Base-by-base conservation (phyloP, 768 basidiomycete species). In the Rhodocollybia butyracea region DNA sequence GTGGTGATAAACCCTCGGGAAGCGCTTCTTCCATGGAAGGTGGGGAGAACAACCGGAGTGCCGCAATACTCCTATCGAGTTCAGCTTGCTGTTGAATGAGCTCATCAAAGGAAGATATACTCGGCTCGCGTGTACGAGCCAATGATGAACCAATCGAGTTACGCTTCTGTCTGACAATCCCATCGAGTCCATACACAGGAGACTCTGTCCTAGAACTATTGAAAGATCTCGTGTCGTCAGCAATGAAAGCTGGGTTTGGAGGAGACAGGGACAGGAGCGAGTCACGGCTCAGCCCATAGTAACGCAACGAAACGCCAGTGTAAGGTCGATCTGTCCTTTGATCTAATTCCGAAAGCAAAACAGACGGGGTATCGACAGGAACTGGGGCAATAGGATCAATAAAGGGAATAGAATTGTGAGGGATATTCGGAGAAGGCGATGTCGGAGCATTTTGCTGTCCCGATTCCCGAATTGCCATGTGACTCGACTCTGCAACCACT, bases 61-160 rank as follows among this genome's bases (percentile, higher is more conserved):
- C 79, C 27, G 81, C 81, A 50, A 89, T 87, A 55, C 77, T 86
- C 63, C 73, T 73, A 61, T 88, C 87, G 48, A 89, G 73, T 57
- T 88, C 84, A 2, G 66, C 76, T 64, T 86, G 85, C 62, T 86
- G 80, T 22, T 81, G 80, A 40, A 84, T 61, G 31, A 89, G 72
- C 51, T 78, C 74, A 34, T 80, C 76, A 22, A 83, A 68, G 1
- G 82, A 79, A 17, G 66, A 68, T 34, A 64, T 56, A 32, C 61
- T 64, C 19, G 64, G 66, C 42, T 66, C 64, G 8, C 57, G 63
- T 24, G 53, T 60, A 21, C 61, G 54, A 42, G 41, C 36, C 19
- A 54, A n/a, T 22, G 19, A 24, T 30, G 57, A 55, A 19, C 43
- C 47, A 32, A 26, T 26, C 8, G 61, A 45, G 38, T 42, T 26